Base-by-base conservation (phyloP, 2,329 filamentous ascomycete species). In the Penicillium glabrum region DNA sequence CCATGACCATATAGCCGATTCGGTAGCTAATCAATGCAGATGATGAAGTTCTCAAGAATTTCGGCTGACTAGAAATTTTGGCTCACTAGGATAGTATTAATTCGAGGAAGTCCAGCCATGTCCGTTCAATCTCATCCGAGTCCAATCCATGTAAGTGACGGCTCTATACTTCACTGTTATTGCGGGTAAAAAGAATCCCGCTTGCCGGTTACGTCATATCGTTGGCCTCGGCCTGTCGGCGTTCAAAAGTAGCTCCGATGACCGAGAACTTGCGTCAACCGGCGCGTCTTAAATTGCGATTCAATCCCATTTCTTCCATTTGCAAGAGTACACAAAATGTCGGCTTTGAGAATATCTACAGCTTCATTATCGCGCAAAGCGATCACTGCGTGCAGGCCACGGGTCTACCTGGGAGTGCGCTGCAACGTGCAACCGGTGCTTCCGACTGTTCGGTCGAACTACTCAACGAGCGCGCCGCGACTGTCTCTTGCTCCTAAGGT, bases 221-320 rank as follows among this genome's bases (percentile, higher is more conserved):
- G n/a, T 44, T 11, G 21, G 11, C 29, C 29, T 13, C 29, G 29
- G 54, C 61, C 57, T 50, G 55, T 68, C 68, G 69, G 69, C 50
- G 9, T 44, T 56, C 61, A 70, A 62, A 70, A 72, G 56, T 68
- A 68, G 67, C 56, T 37, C 69, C 69, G 69, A 63, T 37, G 41
- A 44, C 55, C 56, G 57, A 57, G 46, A 45, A 54, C 56, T 51
- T 56, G 55, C 58, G 59, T 58, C 50, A 51, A 48, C 19, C 47
- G 5, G 19, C 46, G 33, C 33, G 33, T 41, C 33, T 41, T 50
- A 50, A 50, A 50, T 41, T 26, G 33, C 23, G 23, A 50, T 29
- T 14, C 7, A 50, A 50, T 24, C 33, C 46, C 19, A 1, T 24
- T 51, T 51, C 19, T 33, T 44, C 7, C 39, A 24, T 27, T 19